phyloP scores from a whole-genome alignment of 768 basidiomycete species.

The Lentinus tigrinus region DNA sequence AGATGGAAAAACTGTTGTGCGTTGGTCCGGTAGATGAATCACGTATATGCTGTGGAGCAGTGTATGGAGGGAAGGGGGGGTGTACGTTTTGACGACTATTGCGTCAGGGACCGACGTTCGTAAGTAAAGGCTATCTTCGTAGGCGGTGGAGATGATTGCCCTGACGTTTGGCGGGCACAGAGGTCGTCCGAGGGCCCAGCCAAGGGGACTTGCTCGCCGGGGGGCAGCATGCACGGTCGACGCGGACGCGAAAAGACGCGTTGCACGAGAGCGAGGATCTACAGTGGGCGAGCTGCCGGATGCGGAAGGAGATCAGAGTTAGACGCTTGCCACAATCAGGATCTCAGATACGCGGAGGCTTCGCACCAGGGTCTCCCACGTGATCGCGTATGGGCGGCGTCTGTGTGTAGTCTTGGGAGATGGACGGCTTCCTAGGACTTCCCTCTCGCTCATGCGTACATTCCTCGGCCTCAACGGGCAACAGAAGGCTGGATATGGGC shows the following conservation, averaged over 20 bases:
- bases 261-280: background rate
- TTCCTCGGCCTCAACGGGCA: background rate
- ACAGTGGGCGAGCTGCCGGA: background rate
- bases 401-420: background rate
- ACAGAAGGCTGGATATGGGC: background rate
- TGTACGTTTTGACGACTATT: background rate
- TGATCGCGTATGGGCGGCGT: conserved; percentile 15
- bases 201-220: too few relatives aligned
- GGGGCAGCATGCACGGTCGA: too few relatives aligned
- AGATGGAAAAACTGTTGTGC: too few relatives aligned
- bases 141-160: too few relatives aligned
- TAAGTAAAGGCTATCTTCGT: background rate
- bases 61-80: background rate
- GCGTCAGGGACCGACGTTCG: background rate
- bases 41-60: too few relatives aligned
- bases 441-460: background rate
- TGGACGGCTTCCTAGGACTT: background rate
- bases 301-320: background rate
- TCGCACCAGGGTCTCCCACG: conserved; percentile 5
- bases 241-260: too few relatives aligned
- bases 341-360: conserved; percentile 1
- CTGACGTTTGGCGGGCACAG: too few relatives aligned
- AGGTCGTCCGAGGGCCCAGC: too few relatives aligned
- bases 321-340: background rate
- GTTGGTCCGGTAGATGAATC: background rate